Evolutionary conservation across 495 filamentous ascomycete species (phyloP), one percentile per base, ranked within the genome.

Genomic region (Jackrogersella minutella): DNA sequence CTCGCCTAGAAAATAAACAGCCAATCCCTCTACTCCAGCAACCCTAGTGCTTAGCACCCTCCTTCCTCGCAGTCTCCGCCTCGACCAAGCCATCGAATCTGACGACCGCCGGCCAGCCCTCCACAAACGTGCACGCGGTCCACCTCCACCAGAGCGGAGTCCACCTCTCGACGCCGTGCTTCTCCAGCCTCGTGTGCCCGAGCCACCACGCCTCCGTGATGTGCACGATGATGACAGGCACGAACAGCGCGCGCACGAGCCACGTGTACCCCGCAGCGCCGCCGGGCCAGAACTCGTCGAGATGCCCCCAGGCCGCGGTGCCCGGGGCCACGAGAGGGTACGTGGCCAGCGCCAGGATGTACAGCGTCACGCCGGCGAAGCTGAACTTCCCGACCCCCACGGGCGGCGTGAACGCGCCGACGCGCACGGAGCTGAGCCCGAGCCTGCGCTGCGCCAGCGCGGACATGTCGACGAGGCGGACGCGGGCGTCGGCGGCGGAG

Each of bases 391-490:
- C 75, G 13, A 22, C 17, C 0, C 72, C 75, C 0, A 60, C 43
- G 0, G 79, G 78, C 6, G 51, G 44, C 24, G 55, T 44, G 43
- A 69, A 80, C 22, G 62, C 58, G 0, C 50, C 39, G 44, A 65
- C 66, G 11, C 51, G 65, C 19, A 69, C 63, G 21, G 58, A 55
- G 55, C 68, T 67, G 19, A 77, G 55, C 1, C 76, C 79, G 49
- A 81, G 64, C 9, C 52, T 69, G 16, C 44, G 49, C 21, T 73
- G 70, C 1, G 81, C 79, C 0, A 30, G 56, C 28, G 39, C 56
- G 7, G 79, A 74, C 86, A 95, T 88, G 11, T 84, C 84, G 60
- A 92, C 85, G 26, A 92, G 75, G 33, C 88, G 84, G 39, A 82
- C 72, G 30, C 91, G 84, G 0, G 88, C 77, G 44, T 93, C 90